Percentiles rank a stretch among this genome's conserved stretches.
Evolutionary conservation across 441 rosid species (phyloP).

Genomic region (Croton setiger): DNA sequence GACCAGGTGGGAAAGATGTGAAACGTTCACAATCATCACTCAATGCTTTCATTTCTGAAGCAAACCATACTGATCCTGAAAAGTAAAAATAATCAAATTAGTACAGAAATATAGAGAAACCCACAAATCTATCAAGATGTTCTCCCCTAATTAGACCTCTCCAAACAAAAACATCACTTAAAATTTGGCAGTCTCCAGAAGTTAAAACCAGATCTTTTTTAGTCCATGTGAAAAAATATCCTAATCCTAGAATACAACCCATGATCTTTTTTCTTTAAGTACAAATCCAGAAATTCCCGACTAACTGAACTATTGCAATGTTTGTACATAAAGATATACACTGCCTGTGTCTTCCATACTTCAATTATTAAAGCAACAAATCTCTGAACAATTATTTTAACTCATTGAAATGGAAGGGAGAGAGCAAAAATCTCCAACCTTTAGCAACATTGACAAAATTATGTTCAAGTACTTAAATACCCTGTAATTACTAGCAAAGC

Average conservation of each 20-base stretch:
- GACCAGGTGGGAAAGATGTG: constrained; percentile 81
- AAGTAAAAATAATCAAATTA: constrained; percentile 19
- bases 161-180: background rate
- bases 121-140: background rate
- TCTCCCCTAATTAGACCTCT: constrained; percentile 3
- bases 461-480: background rate
- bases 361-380: background rate
- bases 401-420: background rate
- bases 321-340: background rate
- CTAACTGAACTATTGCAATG: background rate
- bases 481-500: background rate
- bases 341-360: background rate
- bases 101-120: background rate
- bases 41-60: constrained; percentile 98
- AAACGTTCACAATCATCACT: constrained; percentile 97
- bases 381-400: background rate
- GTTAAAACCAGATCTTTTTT: background rate
- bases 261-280: no score
- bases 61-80: constrained; percentile 95
- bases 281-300: constrained; percentile 1
- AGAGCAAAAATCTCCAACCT: background rate
- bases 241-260: background rate
- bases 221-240: no score
- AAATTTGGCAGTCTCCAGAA: background rate
- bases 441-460: background rate